Conservation (phyloP, 129 eudicot species). For the Apium graveolens region DNA sequence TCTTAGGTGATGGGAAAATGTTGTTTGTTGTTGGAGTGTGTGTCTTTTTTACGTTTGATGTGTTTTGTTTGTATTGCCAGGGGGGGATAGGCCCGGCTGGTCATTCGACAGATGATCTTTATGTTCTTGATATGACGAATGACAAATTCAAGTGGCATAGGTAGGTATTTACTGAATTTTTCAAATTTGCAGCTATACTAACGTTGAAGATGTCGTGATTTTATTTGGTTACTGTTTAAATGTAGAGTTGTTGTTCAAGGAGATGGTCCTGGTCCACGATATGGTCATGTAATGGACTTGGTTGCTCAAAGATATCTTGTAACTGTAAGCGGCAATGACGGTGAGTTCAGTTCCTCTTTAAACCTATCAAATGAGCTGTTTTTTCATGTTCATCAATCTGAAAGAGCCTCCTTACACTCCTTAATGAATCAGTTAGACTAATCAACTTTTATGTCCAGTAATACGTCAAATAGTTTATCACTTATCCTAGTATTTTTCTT, state of each 20-base stretch:
- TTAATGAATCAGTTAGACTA: neutral
- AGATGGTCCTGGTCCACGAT: constrained; percentile 91
- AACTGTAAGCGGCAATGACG: constrained; percentile 92
- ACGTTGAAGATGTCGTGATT: constrained; percentile 7
- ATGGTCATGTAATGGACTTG: constrained; percentile 97
- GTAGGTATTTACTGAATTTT: constrained; percentile 24
- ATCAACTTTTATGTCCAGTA: neutral
- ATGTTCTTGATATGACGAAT: constrained; percentile 87
- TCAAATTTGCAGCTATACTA: neutral
- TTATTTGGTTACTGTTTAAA: constrained; percentile 15
- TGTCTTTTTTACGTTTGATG: constrained; percentile 13
- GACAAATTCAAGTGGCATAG: constrained; percentile 97
- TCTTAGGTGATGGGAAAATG: neutral
- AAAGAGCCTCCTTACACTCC: neutral
- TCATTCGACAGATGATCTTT: constrained; percentile 93
- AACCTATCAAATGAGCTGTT: neutral
- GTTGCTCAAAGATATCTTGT: constrained; percentile 95
- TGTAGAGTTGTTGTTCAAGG: constrained; percentile 97
- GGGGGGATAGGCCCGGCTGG: constrained; percentile 99
- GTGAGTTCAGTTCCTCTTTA: constrained; percentile 37
- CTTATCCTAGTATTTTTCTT: neutral
- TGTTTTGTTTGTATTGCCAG: constrained; percentile 37
- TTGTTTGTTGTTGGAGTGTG: neutral
- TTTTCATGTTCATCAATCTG: neutral
- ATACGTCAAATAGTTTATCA: neutral